Evolutionary conservation across 192 early-diverging fungal genomes (phyloP).

Genomic region (Jimgerdemannia flammicorona): DNA sequence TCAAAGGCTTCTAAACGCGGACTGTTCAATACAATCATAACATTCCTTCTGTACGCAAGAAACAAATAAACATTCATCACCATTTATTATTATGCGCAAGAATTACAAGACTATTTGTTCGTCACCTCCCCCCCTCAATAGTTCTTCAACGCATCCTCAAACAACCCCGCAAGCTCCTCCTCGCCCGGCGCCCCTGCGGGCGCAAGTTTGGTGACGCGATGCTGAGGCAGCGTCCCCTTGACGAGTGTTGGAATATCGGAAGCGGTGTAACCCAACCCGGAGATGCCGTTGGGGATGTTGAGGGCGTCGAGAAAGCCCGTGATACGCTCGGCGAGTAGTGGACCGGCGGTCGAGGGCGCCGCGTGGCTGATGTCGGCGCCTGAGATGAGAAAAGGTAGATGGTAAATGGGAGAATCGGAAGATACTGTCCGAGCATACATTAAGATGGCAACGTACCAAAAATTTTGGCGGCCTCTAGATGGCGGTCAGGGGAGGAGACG

Average conservation of each 20-base stretch:
- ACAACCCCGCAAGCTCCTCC: slow-evolving; percentile 60
- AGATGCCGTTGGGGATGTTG: slow-evolving; percentile 80
- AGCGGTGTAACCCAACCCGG: slow-evolving; percentile 69
- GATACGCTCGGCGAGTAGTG: slow-evolving; percentile 70
- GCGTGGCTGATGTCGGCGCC: slow-evolving; percentile 63
- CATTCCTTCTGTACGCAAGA: no score
- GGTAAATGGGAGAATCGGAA: not conserved
- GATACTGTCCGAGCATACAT: not conserved
- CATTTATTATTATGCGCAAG: no score
- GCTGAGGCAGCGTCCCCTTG: slow-evolving; percentile 84
- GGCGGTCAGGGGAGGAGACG: slow-evolving; percentile 77
- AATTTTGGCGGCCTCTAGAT: slow-evolving; percentile 74
- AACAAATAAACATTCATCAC: no score
- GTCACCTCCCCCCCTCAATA: slow-evolving; percentile 24
- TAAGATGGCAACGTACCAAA: slow-evolving; percentile 50
- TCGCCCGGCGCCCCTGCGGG: slow-evolving; percentile 57
- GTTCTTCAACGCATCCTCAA: slow-evolving; percentile 58
- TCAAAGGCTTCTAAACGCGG: no score
- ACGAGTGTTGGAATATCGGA: slow-evolving; percentile 70
- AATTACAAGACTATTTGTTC: slow-evolving; percentile 2
- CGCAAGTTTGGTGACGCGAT: slow-evolving; percentile 90
- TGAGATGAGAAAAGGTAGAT: not conserved
- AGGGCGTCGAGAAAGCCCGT: slow-evolving; percentile 70
- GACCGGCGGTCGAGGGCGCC: slow-evolving; percentile 67
- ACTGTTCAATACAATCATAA: no score